These are phyloP conservation scores for Verbena officinalis DNA, from an alignment of 257 asterid genomes.

Conservation along the genomic window DNA sequence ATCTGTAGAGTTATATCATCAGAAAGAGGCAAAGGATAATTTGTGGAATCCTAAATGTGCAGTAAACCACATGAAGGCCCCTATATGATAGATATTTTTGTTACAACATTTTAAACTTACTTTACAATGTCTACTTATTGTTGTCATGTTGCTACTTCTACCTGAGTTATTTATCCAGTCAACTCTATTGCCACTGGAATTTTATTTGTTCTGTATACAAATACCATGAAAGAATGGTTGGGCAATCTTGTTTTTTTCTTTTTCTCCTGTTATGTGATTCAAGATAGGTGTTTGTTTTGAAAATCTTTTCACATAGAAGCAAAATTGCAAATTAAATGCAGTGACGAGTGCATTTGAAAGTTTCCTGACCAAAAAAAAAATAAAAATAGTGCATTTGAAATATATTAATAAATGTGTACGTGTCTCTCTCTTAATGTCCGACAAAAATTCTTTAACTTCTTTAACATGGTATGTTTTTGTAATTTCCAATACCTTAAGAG, in stretches of 20 bases:
- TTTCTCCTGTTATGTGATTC: background rate
- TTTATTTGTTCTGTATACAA: constrained; percentile 11
- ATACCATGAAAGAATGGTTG: background rate
- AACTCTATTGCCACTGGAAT: background rate
- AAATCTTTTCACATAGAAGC: too few species aligned
- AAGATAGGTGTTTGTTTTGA: too few species aligned
- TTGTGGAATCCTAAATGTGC: constrained; percentile 7
- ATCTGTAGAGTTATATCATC: constrained; percentile 15
- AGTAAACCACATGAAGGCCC: constrained; percentile 13
- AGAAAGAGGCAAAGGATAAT: background rate
- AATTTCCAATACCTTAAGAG: too few species aligned
- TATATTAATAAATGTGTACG: too few species aligned
- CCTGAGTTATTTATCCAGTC: background rate
- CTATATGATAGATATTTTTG: constrained; percentile 13
- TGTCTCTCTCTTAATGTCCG: too few species aligned
- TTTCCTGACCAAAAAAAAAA: too few species aligned
- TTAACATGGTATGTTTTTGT: too few species aligned
- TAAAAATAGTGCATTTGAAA: too few species aligned
- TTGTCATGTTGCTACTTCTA: constrained; percentile 18
- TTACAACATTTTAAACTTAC: background rate
- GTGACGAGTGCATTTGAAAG: too few species aligned
- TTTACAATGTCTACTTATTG: background rate
- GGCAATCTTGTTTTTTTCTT: background rate
- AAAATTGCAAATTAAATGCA: too few species aligned
- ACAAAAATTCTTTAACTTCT: too few species aligned